A percentile compares a stretch with the other conserved stretches of the same genome.
Conservation (phyloP, 2,329 filamentous ascomycete genomes). For the Zymoseptoria pseudotritici region DNA sequence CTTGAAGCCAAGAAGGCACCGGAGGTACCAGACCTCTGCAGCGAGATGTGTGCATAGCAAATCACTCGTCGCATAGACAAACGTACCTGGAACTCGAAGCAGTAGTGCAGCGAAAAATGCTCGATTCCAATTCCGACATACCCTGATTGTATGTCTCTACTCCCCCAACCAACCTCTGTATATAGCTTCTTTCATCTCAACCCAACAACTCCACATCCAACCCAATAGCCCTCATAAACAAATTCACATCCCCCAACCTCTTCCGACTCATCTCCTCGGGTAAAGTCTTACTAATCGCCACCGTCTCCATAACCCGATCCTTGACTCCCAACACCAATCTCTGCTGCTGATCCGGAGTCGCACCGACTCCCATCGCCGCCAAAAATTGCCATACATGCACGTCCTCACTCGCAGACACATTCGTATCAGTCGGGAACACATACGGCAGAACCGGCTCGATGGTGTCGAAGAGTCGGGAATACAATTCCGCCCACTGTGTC, state of each 20-base stretch:
- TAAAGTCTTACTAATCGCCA: constrained; percentile 78
- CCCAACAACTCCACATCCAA: constrained; percentile 79
- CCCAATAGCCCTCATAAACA: constrained; percentile 99
- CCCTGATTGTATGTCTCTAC: no score
- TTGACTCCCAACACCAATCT: constrained; percentile 91
- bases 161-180: no score
- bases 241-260: constrained; percentile 83
- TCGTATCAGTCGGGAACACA: constrained; percentile 88
- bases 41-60: no score
- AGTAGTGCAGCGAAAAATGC: no score
- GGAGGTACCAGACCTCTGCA: no score
- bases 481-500: constrained; percentile 75
- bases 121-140: no score
- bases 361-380: constrained; percentile 87
- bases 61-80: no score
- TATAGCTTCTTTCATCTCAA: constrained; percentile 31
- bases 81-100: no score
- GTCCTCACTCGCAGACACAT: constrained; percentile 61
- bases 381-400: constrained; percentile 98
- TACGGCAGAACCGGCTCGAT: constrained; percentile 76
- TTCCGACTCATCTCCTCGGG: constrained; percentile 78
- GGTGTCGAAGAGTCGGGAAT: constrained; percentile 78
- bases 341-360: constrained; percentile 90
- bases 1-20: no score
- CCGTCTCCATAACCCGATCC: constrained; percentile 95